A percentile compares a stretch with the other conserved stretches of the same genome.
Evolutionary conservation across 169 alveolate genomes (phyloP).

Genomic region (Theileria orientalis): DNA sequence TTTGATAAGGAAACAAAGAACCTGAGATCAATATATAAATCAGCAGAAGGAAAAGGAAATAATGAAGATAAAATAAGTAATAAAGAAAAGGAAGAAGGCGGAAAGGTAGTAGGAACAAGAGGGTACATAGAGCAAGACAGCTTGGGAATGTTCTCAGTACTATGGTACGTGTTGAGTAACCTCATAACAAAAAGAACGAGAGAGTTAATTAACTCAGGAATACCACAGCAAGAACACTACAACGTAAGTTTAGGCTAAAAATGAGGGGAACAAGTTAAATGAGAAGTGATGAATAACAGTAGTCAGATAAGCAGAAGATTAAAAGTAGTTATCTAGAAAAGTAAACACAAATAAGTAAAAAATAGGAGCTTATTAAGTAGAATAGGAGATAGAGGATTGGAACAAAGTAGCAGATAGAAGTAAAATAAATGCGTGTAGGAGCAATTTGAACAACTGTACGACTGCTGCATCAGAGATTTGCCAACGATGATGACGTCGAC

Average conservation of each 20-base stretch:
- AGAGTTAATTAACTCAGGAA: slow-evolving; percentile 30
- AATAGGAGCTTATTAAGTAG: no score
- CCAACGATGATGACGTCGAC: slow-evolving; percentile 17
- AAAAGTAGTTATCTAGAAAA: no score
- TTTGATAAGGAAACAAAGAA: background rate
- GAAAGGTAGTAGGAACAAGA: background rate
- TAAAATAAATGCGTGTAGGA: no score
- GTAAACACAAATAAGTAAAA: no score
- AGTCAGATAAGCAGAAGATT: no score
- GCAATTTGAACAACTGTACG: slow-evolving; percentile 30
- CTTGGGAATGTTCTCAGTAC: slow-evolving; percentile 34
- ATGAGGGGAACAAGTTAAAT: background rate
- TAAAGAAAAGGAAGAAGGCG: background rate
- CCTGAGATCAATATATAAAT: background rate
- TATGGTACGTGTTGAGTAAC: slow-evolving; percentile 60
- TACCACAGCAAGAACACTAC: background rate
- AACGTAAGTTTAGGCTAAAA: slow-evolving; percentile 17
- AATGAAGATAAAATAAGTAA: background rate
- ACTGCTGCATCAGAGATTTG: slow-evolving; percentile 14
- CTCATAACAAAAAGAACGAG: slow-evolving; percentile 30
- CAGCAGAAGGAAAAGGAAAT: background rate
- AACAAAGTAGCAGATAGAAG: no score
- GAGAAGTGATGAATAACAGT: background rate
- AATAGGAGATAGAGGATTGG: no score
- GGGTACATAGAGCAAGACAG: background rate